Evolutionary conservation across 495 filamentous ascomycete species (phyloP).

Genomic region (Alectoria sarmentosa): DNA sequence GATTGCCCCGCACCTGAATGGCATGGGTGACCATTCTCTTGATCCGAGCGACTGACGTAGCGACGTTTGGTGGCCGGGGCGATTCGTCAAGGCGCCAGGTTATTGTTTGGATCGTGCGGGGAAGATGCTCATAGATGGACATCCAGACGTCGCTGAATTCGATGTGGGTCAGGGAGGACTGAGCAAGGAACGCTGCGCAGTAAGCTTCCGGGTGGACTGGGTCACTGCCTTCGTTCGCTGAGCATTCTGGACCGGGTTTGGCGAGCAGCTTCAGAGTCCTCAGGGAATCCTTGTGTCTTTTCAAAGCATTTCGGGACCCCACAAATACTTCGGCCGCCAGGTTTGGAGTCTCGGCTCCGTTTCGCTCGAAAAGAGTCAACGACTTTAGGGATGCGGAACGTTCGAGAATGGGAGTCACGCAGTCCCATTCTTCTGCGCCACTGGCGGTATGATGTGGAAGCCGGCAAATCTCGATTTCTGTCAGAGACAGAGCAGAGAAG

Average conservation of each 20-base stretch:
- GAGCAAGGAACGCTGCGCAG: conserved; percentile 10
- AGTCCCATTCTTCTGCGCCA: conserved; percentile 14
- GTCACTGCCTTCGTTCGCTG: neutral
- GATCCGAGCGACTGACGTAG: conserved; percentile 9
- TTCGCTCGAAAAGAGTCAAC: conserved; percentile 17
- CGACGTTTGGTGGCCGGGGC: conserved; percentile 2
- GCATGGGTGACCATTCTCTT: conserved; percentile 14
- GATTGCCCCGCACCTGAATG: neutral
- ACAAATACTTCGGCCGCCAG: conserved; percentile 18
- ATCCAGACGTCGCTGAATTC: conserved; percentile 17
- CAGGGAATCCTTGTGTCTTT: conserved; percentile 15
- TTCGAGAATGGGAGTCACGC: conserved; percentile 13
- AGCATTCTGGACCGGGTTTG: conserved; percentile 3
- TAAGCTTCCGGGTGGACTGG: conserved; percentile 2
- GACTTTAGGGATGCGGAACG: neutral
- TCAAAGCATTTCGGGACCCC: conserved; percentile 9
- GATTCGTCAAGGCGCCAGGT: conserved; percentile 15
- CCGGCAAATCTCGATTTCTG: conserved; percentile 21
- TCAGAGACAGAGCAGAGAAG: conserved; percentile 17
- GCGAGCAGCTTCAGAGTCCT: conserved; percentile 17
- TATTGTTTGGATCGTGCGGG: conserved; percentile 13
- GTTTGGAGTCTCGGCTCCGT: conserved; percentile 6
- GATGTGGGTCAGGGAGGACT: conserved; percentile 18
- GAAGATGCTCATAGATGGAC: conserved; percentile 17
- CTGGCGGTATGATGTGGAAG: conserved; percentile 13